Evolutionary conservation across 2,329 filamentous ascomycete species (phyloP), one percentile per base, ranked within the genome.

Genomic region (Aspergillus felis): DNA sequence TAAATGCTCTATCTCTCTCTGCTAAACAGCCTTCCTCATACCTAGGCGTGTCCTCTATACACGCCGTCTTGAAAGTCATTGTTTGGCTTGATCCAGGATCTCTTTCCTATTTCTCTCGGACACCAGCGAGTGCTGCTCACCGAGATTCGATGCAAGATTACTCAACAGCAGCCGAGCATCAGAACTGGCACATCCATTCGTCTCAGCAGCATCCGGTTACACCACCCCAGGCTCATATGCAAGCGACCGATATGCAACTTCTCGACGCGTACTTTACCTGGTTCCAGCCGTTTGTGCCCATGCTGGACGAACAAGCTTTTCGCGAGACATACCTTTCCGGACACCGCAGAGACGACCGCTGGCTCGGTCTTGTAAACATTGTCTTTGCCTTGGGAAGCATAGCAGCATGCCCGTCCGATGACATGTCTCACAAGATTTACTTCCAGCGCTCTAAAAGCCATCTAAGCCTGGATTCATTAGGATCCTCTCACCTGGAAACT

Each of bases 231-330:
- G 78, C 50, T 78, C 83, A 41, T 83, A 85, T 59, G 56, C 77
- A 79, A 82, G 83, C 17, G 69, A 87, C 88, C 64, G 87, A 87
- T 17, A 84, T 88, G 69, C 84, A 84, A 5, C 77, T 90, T 9
- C 84, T 91, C 44, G 86, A 91, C 64, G 86, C 87, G n/a, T 91
- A 90, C 70, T 91, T 91, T 70, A 86, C 87, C 63, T 82, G 86
- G 32, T 83, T 89, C 25, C 89, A 91, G 60, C 83, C 87, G 1
- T 87, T 90, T 63, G 82, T 87, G 3, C 89, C 89, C 0, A 85
- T 91, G 81, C 79, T 92, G 3, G 88, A 92, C 63, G 88, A 91
- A 70, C 82, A 83, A 20, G 81, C 83, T 9, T 90, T 91, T 71
- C 84, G 86, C 61, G 84, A 85, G 9, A 84, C 84, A 53, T 88